Base-by-base conservation (phyloP, 129 eudicot genomes). In the Scalesia atractyloides region DNA sequence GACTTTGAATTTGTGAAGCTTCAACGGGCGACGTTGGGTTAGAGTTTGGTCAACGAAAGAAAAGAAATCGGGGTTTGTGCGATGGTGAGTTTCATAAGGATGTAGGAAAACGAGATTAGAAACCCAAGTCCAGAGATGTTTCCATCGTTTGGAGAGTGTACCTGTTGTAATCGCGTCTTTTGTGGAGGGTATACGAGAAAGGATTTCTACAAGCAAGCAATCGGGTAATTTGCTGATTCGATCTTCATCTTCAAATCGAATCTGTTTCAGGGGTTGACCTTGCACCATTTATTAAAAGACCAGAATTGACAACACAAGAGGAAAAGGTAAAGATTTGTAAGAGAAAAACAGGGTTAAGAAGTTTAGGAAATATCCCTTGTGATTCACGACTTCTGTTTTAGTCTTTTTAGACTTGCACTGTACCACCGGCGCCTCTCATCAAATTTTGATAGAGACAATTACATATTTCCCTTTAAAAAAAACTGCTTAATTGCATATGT, bases 41-140 rank as follows among this genome's bases (percentile, higher is more conserved):
- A 77, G 64, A 48, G 81, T 69, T 77, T 77, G 39, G 71, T 77
- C 67, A 2, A 77, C 54, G 36, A n/a, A 69, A 2, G 65, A 37
- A 22, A 14, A 15, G 54, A 77, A 77, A 66, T 75, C 61, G 41
- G 48, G 44, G 36, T 30, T 5, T 1, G 34, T 7, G 19, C 34
- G 34, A 1, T 51, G 24, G 34, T 30, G 34, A 30, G 7, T 26
- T 22, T 53, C 37, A 1, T 11, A 20, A 7, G 5, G 24, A 30
- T 17, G 13, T 9, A 30, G 19, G 73, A 56, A 68, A 16, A 66
- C 26, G 7, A 66, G 73, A 26, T 46, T 24, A 54, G 30, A 3
- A 53, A 75, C 60, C 1, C 0, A 16, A 24, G 80, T 75, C 80
- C 80, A 75, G 0, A 75, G 36, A 30, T 41, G 13, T 44, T 43